phyloP scores from a whole-genome alignment of 2,329 filamentous ascomycete genomes.

The Aspergillus pseudoglaucus region DNA sequence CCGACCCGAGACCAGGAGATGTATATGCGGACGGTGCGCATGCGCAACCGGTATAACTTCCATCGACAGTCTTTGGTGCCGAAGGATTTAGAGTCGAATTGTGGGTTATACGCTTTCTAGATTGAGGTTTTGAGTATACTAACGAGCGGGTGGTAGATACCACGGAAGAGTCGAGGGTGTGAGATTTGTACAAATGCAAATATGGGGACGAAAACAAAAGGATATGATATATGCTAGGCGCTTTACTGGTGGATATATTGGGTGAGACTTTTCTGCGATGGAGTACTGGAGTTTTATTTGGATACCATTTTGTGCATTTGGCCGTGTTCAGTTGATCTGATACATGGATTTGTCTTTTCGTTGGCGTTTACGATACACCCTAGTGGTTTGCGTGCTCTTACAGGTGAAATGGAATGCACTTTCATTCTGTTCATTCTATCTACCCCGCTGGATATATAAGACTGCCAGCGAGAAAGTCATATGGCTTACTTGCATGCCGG shows the following conservation, averaged over 20 bases:
- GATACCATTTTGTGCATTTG: neutral
- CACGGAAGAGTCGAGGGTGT: neutral
- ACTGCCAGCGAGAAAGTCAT: too few species aligned
- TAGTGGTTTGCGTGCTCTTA: neutral
- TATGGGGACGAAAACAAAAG: neutral
- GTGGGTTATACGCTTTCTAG: conserved; percentile 7
- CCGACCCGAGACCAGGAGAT: conserved; percentile 21
- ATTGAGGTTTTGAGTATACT: neutral
- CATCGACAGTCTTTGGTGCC: conserved; percentile 14
- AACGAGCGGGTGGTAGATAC: neutral
- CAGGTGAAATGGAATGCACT: too few species aligned
- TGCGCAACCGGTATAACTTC: conserved; percentile 19
- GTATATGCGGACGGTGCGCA: conserved; percentile 27
- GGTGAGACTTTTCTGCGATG: neutral
- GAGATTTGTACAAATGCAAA: neutral
- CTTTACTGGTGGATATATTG: neutral
- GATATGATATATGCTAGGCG: neutral
- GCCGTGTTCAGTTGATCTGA: neutral
- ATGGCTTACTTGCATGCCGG: too few species aligned
- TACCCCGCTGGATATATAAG: too few species aligned
- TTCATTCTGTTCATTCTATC: too few species aligned
- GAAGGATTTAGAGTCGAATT: conserved; percentile 17
- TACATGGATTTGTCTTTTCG: neutral
- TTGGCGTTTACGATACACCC: neutral
- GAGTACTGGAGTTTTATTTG: neutral